Base-by-base conservation (phyloP, 352 stramenopile species). In the Phytophthora sojae region DNA sequence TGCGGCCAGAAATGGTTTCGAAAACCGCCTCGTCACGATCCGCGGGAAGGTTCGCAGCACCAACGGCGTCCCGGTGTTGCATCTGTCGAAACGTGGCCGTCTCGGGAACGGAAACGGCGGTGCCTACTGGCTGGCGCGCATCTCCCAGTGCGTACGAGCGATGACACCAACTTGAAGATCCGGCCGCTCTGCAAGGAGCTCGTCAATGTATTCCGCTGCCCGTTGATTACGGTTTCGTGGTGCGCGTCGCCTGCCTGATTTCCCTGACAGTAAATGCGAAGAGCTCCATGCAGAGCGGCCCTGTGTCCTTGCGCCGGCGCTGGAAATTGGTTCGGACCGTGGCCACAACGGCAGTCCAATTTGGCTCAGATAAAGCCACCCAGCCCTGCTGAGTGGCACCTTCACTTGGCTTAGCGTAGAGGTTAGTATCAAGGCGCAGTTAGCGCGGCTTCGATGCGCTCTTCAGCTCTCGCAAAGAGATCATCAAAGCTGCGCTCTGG, bases 391-490 rank as follows among this genome's bases (percentile, higher is more conserved):
- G 42, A 26, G 23, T 19, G 14, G 56, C 42, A 9, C 23, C 25
- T 54, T 51, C 17, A 54, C 56, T 62, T 21, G 56, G 42, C 56
- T 53, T 62, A 29, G 42, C 42, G 42, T 54, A 62, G 12, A 62
- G 4, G 26, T 42, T 62, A 19, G 6, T 25, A 29, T 62, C 37
- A 42, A 25, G 26, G 25, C 55, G 55, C 9, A 52, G 3, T 9
- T 54, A 21, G 26, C 2, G 39, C 21, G 21, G 37, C n/a, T 19
- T 42, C 56, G 14, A 62, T 45, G 23, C 37, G 56, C 39, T 39
- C 56, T n/a, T 62, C 56, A 19, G 26, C 55, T 15, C 39, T 52
- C 5, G 37, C 56, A 30, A 25, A 62, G 15, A 62, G 19, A 6
- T 29, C 56, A 14, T n/a, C 12, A 62, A 44, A 53, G 12, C 9